Conservation (phyloP, 208 protist genomes). For the Acanthamoeba polyphaga region DNA sequence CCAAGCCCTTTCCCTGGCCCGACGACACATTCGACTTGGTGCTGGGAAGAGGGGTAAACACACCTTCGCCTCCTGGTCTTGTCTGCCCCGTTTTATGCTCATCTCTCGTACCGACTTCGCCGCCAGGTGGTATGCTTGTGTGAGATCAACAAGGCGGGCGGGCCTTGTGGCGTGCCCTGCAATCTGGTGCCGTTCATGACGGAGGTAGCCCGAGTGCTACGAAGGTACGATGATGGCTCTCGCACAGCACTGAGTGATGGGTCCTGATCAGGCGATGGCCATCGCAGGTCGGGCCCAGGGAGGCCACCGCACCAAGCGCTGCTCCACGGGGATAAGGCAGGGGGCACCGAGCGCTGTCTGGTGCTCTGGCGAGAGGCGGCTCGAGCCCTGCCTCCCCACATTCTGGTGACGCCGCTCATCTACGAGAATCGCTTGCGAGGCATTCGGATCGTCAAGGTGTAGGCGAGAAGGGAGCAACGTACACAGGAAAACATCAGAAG, state of each 20-base stretch:
- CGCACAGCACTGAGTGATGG: neutral
- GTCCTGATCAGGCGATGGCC: neutral
- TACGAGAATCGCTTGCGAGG: slow-evolving; percentile 50
- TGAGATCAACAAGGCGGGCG: slow-evolving; percentile 26
- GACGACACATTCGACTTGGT: slow-evolving; percentile 69
- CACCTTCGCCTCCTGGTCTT: neutral
- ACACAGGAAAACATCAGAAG: neutral
- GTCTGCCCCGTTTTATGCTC: too few species aligned
- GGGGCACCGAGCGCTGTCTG: neutral
- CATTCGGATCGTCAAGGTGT: slow-evolving; percentile 37
- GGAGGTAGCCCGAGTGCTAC: slow-evolving; percentile 23
- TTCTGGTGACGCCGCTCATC: neutral
- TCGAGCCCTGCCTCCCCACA: neutral
- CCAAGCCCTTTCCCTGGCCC: slow-evolving; percentile 54
- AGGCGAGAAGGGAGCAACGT: neutral
- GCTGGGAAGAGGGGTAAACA: slow-evolving; percentile 29
- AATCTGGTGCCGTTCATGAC: slow-evolving; percentile 1
- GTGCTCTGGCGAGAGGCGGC: neutral
- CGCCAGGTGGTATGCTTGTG: slow-evolving; percentile 38
- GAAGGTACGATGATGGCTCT: neutral
- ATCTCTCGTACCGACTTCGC: neutral
- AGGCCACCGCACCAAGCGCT: slow-evolving; percentile 6
- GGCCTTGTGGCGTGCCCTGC: slow-evolving; percentile 46
- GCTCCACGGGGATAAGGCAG: slow-evolving; percentile 40
- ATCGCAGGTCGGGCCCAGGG: neutral